These are phyloP conservation scores for Aspergillus costaricaensis DNA, from an alignment of 2,329 filamentous ascomycete genomes.

Conservation along the genomic window DNA sequence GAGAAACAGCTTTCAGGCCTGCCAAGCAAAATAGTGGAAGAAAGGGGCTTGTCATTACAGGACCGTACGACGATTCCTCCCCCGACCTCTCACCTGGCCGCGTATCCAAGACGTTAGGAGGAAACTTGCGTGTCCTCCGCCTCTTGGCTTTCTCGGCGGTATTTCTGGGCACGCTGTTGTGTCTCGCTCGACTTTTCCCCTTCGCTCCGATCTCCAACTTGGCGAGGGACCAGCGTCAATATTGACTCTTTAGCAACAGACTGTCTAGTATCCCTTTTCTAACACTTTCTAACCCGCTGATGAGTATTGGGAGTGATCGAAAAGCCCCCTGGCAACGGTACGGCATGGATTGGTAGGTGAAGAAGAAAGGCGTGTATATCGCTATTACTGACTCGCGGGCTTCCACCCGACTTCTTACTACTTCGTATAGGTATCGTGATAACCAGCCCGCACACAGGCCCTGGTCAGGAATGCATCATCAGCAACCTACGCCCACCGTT, in stretches of 20 bases:
- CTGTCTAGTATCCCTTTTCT: not conserved
- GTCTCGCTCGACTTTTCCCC: not conserved
- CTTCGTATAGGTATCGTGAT: not conserved
- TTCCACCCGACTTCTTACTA: not conserved
- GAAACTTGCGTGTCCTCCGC: constrained; percentile 5
- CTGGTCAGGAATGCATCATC: not conserved
- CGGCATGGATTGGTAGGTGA: not conserved
- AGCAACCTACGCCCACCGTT: not conserved
- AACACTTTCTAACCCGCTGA: not conserved
- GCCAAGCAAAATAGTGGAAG: constrained; percentile 18
- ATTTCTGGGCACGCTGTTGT: not conserved
- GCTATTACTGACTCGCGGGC: not conserved
- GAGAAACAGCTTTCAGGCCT: constrained; percentile 12
- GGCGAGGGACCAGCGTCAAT: not conserved
- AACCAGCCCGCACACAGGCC: not conserved
- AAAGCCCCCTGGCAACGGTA: not conserved
- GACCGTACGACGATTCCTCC: not conserved
- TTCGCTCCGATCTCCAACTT: not conserved
- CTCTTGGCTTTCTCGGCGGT: constrained; percentile 8
- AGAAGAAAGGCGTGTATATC: not conserved
- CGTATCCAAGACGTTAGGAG: too few relatives aligned
- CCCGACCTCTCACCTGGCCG: not conserved
- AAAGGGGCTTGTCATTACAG: not conserved
- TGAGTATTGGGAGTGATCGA: not conserved
- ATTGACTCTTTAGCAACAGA: not conserved